Conservation (phyloP, 2,329 filamentous ascomycete genomes). For the Fonsecaea monophora region DNA sequence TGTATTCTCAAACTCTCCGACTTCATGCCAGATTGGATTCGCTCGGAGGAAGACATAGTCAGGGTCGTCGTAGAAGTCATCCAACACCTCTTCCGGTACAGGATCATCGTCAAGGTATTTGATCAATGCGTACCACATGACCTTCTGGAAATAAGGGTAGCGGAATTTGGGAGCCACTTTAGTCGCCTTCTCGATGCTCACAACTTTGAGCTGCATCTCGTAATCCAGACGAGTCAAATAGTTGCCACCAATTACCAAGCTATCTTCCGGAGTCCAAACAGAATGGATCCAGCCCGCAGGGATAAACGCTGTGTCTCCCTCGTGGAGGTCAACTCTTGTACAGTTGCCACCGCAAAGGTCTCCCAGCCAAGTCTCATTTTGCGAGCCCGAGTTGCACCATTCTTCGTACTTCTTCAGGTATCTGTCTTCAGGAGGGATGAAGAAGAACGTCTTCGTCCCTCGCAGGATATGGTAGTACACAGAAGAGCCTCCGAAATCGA, state of each 20-base stretch:
- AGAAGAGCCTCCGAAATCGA: conserved; percentile 74
- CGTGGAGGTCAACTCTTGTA: conserved; percentile 69
- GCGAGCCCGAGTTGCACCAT: conserved; percentile 71
- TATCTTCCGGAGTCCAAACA: conserved; percentile 73
- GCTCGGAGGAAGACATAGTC: conserved; percentile 60
- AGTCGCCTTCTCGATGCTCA: conserved; percentile 71
- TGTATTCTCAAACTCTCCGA: conserved; percentile 60
- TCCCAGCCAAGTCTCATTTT: conserved; percentile 70
- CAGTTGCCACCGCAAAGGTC: conserved; percentile 68
- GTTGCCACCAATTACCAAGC: conserved; percentile 73
- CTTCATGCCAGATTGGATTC: conserved; percentile 65
- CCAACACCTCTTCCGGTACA: conserved; percentile 62
- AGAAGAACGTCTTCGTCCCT: conserved; percentile 74
- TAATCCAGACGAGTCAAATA: conserved; percentile 71
- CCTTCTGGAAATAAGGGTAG: conserved; percentile 72
- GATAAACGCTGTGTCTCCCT: conserved; percentile 74
- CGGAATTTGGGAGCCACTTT: conserved; percentile 70
- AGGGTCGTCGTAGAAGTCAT: conserved; percentile 62
- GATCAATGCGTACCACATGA: conserved; percentile 70
- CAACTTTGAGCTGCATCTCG: conserved; percentile 69
- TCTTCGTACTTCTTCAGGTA: conserved; percentile 74
- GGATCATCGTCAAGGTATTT: conserved; percentile 70
- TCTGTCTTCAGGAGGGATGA: conserved; percentile 72
- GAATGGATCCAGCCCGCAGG: conserved; percentile 76
- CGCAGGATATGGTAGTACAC: conserved; percentile 74